Base-by-base conservation (phyloP, 2,329 filamentous ascomycete genomes). In the Seiridium unicorne region DNA sequence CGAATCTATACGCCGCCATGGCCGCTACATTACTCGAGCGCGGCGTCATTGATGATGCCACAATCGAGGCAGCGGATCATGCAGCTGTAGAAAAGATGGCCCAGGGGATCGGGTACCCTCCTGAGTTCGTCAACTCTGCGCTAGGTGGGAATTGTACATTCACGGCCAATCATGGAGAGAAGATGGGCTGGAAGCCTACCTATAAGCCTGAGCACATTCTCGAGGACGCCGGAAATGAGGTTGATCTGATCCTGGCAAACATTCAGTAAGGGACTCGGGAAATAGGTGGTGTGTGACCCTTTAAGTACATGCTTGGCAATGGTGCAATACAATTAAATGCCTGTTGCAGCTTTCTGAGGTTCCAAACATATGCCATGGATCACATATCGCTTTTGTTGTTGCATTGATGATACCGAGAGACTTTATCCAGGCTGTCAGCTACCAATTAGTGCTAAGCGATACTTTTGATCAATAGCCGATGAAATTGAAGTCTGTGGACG, bases 1-100 rank as follows among this genome's bases (percentile, higher is more conserved):
- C 78, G 13, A 79, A 83, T 56, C 57, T 86, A 0, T 85, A 84
- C 66, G 63, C 59, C 4, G 75, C 77, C 2, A 76, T 84, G 61
- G 81, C 76, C 0, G 66, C 66, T 13, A 68, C 74, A 1, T 66
- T 85, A 8, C 69, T 68, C 1, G 75, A 78, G 61, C 72, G 76
- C 1, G 68, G 70, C 1, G 62, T 78, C 5, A 67, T 84, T 5
- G 69, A 71, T 4, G 74, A 77, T 44, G 70, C 70, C 1, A 62
- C 61, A 0, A 73, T 84, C 0, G 60, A 64, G 1, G 40, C 63
- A 5, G 79, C 77, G 0, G 72, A 77, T 51, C 70, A 74, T 3
- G 61, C 66, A 3, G 71, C 66, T 1, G 58, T 82, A 6, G 69
- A 71, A 44, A 65, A 68, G 46, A 83, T 84, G 74, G 81, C 67